Percentiles rank a stretch among this genome's conserved stretches.
Conservation (phyloP, 2,329 filamentous ascomycete genomes). For the Phialophora tarda region DNA sequence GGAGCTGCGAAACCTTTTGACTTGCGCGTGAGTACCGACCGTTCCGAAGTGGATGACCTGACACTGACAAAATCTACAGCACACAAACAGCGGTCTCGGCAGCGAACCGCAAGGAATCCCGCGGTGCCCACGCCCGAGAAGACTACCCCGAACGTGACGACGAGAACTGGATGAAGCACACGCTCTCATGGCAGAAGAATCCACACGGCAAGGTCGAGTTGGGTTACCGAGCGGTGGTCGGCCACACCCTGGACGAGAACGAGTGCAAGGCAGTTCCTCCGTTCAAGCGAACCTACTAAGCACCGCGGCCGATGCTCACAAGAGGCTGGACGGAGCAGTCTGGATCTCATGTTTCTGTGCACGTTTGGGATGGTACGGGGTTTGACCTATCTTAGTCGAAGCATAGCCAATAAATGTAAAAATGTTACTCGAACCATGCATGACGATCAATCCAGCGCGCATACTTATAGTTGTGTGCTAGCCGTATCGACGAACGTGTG, state of each 20-base stretch:
- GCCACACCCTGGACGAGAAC: constrained; percentile 84
- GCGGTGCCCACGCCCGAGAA: constrained; percentile 95
- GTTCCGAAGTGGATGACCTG: neutral
- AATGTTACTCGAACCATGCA: constrained; percentile 6
- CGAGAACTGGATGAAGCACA: constrained; percentile 99
- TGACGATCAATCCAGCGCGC: neutral
- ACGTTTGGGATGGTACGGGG: neutral
- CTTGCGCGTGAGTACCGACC: constrained; percentile 77
- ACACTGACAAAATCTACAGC: constrained; percentile 16
- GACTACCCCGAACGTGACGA: constrained; percentile 96
- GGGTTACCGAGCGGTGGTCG: constrained; percentile 81
- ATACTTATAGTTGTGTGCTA: neutral
- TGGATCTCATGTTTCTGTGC: neutral
- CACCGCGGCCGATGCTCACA: constrained; percentile 4
- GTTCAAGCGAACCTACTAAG: constrained; percentile 74
- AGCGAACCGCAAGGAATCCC: constrained; percentile 93
- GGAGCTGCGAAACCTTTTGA: constrained; percentile 91
- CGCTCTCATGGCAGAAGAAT: constrained; percentile 90
- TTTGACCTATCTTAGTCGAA: neutral
- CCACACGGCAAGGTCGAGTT: constrained; percentile 87
- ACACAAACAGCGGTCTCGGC: constrained; percentile 86
- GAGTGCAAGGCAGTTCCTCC: constrained; percentile 97
- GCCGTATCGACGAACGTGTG: neutral
- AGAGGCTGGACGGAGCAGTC: neutral
- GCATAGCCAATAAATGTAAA: constrained; percentile 18